These are phyloP conservation scores for Hygrophorus pudorinus DNA, from an alignment of 768 basidiomycete genomes.

Conservation along the genomic window DNA sequence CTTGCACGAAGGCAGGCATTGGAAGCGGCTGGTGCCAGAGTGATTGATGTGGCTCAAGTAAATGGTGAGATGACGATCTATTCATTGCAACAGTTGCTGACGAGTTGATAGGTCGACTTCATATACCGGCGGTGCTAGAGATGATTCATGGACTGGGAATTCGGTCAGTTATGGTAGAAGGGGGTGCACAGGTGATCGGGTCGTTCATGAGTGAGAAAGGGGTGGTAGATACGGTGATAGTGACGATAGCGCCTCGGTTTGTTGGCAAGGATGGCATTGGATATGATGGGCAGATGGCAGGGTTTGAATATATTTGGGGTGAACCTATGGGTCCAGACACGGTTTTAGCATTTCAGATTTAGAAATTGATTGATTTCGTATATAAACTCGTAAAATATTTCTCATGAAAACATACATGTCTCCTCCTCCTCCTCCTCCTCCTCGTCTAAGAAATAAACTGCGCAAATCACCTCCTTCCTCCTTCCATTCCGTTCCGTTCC, in stretches of 20 bases:
- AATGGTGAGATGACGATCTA: conserved; percentile 22
- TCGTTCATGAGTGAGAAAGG: conserved; percentile 42
- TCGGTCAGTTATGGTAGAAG: conserved; percentile 87
- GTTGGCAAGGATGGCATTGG: conserved; percentile 67
- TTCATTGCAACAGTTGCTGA: background rate
- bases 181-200: conserved; percentile 75
- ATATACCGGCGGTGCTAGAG: conserved; percentile 39
- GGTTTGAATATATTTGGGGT: background rate
- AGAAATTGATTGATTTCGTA: too few relatives aligned
- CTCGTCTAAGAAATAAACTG: too few relatives aligned
- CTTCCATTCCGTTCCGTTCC: too few relatives aligned
- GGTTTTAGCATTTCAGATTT: too few relatives aligned
- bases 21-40: conserved; percentile 53
- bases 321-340: too few relatives aligned
- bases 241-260: conserved; percentile 82
- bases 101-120: conserved; percentile 17
- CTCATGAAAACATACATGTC: too few relatives aligned
- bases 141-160: conserved; percentile 49
- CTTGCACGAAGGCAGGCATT: conserved; percentile 32
- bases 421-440: too few relatives aligned
- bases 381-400: too few relatives aligned
- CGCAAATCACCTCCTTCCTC: too few relatives aligned
- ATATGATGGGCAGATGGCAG: conserved; percentile 23
- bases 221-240: conserved; percentile 58
- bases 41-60: conserved; percentile 40